Evolutionary conservation across 2,329 filamentous ascomycete species (phyloP).

Genomic region (Cladosporium sp.): DNA sequence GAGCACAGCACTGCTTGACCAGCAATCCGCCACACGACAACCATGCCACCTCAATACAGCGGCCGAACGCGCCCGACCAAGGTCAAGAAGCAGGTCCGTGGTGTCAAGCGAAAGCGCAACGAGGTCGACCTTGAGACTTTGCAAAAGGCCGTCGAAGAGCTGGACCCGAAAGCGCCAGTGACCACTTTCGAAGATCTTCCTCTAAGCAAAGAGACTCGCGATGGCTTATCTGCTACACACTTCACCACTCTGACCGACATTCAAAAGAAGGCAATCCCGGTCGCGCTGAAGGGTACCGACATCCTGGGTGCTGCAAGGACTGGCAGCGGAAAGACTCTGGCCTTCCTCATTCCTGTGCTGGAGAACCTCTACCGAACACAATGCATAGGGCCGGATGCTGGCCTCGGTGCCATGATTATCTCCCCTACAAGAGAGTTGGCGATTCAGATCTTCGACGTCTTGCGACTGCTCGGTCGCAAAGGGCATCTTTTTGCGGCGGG

Average conservation of each 20-base stretch:
- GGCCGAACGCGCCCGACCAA: conserved; percentile 47
- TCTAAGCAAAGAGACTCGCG: conserved; percentile 72
- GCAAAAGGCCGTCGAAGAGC: conserved; percentile 39
- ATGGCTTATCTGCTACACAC: conserved; percentile 78
- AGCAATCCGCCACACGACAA: background rate
- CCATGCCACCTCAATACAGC: conserved; percentile 32
- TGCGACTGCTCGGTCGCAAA: conserved; percentile 82
- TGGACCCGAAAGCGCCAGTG: conserved; percentile 56
- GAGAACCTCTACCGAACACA: conserved; percentile 85
- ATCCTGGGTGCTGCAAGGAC: conserved; percentile 94
- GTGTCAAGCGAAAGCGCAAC: conserved; percentile 44
- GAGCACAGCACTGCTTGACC: background rate
- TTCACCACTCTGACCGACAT: conserved; percentile 90
- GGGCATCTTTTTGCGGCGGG: conserved; percentile 86
- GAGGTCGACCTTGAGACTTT: conserved; percentile 40
- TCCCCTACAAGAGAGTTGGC: conserved; percentile 92
- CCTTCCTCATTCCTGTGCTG: conserved; percentile 85
- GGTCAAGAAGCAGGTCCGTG: conserved; percentile 52
- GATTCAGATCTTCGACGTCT: conserved; percentile 92
- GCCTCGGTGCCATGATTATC: conserved; percentile 85
- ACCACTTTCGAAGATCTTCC: conserved; percentile 79
- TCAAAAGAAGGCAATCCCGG: conserved; percentile 81
- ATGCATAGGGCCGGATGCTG: conserved; percentile 83
- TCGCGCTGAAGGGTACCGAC: conserved; percentile 79
- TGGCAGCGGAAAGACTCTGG: conserved; percentile 89